Base-by-base conservation (phyloP, 2,329 filamentous ascomycete species). In the Cytospora leucostoma region DNA sequence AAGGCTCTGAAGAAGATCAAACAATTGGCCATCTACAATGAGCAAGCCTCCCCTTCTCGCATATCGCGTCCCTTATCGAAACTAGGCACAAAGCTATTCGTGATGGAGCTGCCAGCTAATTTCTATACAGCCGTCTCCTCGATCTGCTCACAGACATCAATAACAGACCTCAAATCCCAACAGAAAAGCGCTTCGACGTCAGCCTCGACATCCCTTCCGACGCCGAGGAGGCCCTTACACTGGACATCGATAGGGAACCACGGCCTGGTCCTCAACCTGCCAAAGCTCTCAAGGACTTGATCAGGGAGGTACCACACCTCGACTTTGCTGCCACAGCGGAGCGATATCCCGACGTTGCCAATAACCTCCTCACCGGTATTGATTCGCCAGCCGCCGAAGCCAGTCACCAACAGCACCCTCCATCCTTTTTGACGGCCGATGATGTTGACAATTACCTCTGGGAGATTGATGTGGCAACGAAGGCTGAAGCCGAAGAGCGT, bases 61-160 rank as follows among this genome's bases (percentile, higher is more conserved):
- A 11, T n/a, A 35, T 21, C 53, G 44, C 34, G 13, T n/a, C 15
- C 19, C 7, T 15, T 8, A 6, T 21, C 50, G 7, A 11, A 27
- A 15, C 13, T 15, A 13, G 4, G 3, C 4, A 15, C 27, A 19
- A 11, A 32, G 19, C 40, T 44, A 62, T n/a, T 65, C 61, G 57
- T 66, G 13, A 37, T 54, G 7, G 70, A 34, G 67, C 70, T n/a
- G 21, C 64, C 68, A 56, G 59, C 68, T 50, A 67, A 66, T 61
- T 33, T 38, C n/a, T 34, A 12, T 13, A 53, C 70, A 97, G 93
- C 75, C 93, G 93, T 75, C 79, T 98, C 38, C 85, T 97, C 60
- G 94, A 98, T 70, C 79, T 97, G 12, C 85, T 98, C 38, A 83
- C 96, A 66, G 93, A 97, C 72, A 84, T 97, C 78, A 99, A 99